These are phyloP conservation scores for Pseudohyphozyma bogoriensis DNA, from an alignment of 768 basidiomycete genomes.

Conservation along the genomic window DNA sequence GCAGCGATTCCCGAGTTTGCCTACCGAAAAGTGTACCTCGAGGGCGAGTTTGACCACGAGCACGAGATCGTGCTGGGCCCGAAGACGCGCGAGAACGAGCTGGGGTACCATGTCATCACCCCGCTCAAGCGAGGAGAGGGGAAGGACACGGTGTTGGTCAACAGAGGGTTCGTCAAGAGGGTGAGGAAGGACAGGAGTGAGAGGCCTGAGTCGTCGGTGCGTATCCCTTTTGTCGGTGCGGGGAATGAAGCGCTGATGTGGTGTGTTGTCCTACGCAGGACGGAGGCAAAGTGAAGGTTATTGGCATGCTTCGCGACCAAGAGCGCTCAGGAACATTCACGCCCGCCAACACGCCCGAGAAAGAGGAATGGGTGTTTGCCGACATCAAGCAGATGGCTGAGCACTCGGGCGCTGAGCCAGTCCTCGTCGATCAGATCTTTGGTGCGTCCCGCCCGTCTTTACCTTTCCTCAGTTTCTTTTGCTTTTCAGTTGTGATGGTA, in stretches of 20 bases:
- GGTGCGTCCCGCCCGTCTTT: constrained; percentile 46
- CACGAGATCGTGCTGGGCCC: constrained; percentile 75
- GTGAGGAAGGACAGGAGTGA: constrained; percentile 37
- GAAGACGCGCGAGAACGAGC: constrained; percentile 73
- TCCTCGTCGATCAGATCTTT: constrained; percentile 83
- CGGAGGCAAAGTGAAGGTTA: constrained; percentile 54
- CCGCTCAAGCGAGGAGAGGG: constrained; percentile 63
- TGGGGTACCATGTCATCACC: constrained; percentile 78
- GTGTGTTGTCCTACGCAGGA: constrained; percentile 10
- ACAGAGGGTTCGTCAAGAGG: constrained; percentile 75
- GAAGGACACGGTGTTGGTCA: constrained; percentile 69
- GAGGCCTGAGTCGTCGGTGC: constrained; percentile 35
- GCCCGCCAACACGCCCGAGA: constrained; percentile 70
- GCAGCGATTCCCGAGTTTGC: constrained; percentile 75
- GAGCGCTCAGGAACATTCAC: constrained; percentile 64
- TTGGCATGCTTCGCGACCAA: constrained; percentile 78
- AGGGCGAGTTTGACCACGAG: constrained; percentile 66
- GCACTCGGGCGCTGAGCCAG: constrained; percentile 55
- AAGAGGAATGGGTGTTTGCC: constrained; percentile 84
- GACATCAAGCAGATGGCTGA: constrained; percentile 73
- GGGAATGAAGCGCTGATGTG: neutral
- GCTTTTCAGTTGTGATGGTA: neutral
- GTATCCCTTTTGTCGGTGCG: neutral
- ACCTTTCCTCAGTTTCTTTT: neutral
- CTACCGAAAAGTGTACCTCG: constrained; percentile 70